Evolutionary conservation across 768 basidiomycete species (phyloP).

Genomic region (Zangia roseola): DNA sequence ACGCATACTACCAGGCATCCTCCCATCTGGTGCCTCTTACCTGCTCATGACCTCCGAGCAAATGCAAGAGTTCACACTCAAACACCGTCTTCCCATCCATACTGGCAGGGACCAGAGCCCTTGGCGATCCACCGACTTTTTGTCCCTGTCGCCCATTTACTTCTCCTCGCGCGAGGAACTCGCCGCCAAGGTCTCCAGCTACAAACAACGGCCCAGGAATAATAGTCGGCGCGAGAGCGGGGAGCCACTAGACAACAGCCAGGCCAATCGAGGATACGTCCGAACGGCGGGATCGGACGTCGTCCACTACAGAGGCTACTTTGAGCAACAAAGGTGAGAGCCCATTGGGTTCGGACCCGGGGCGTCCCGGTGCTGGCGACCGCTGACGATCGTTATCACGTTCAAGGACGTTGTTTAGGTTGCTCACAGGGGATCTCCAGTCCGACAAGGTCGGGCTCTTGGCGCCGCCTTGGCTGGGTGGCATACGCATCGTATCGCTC

Average conservation of each 20-base stretch:
- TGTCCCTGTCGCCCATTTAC: conserved; percentile 48
- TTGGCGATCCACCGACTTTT: conserved; percentile 31
- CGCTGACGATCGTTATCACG: not conserved
- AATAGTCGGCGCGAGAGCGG: conserved; percentile 22
- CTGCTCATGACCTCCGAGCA: conserved; percentile 41
- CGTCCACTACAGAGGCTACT: conserved; percentile 36
- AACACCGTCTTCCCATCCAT: conserved; percentile 9
- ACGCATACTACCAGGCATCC: conserved; percentile 37
- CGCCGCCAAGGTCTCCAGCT: conserved; percentile 35
- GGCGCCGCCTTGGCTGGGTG: conserved; percentile 31
- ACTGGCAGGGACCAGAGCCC: conserved; percentile 8
- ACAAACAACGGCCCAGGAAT: conserved; percentile 40
- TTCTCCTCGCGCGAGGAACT: conserved; percentile 36
- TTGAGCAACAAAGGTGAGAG: conserved; percentile 48
- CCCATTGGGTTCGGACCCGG: no score
- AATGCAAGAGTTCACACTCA: conserved; percentile 20
- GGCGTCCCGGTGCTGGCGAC: no score
- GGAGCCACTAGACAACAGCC: conserved; percentile 36
- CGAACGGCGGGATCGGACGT: conserved; percentile 15
- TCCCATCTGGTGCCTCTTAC: conserved; percentile 43
- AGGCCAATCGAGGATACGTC: conserved; percentile 40
- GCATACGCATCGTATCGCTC: conserved; percentile 36
- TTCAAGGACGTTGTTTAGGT: conserved; percentile 32
- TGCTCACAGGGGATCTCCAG: conserved; percentile 23
- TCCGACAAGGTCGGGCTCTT: conserved; percentile 34